Conservation (phyloP, 179 eudicot species). For the Drosera spatulata region DNA sequence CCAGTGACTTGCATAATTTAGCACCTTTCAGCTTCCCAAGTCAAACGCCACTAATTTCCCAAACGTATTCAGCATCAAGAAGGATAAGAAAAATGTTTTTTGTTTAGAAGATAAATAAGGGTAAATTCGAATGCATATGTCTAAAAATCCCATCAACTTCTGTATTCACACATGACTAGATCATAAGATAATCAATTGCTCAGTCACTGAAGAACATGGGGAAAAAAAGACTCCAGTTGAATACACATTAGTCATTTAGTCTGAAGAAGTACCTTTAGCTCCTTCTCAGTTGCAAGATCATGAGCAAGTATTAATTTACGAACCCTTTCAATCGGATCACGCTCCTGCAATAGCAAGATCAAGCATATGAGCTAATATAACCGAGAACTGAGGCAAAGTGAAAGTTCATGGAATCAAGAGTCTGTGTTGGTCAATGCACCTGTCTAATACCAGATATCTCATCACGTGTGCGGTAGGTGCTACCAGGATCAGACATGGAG, state of each 20-base stretch:
- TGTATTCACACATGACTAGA: too few relatives aligned
- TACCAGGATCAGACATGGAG: slow-evolving; percentile 99
- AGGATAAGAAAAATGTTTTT: background rate
- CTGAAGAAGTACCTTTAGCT: slow-evolving; percentile 49
- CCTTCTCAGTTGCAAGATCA: slow-evolving; percentile 75
- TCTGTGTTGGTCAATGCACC: slow-evolving; percentile 25
- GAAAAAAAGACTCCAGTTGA: too few relatives aligned
- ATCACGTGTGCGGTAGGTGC: slow-evolving; percentile 97
- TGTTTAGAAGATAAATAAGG: too few relatives aligned
- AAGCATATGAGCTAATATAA: background rate
- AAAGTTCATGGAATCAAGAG: background rate
- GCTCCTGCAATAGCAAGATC: slow-evolving; percentile 42
- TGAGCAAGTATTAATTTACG: slow-evolving; percentile 66
- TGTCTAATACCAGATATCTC: slow-evolving; percentile 85
- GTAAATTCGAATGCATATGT: too few relatives aligned
- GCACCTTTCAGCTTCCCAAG: background rate
- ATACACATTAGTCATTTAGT: background rate
- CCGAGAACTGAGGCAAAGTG: background rate
- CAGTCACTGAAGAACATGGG: too few relatives aligned
- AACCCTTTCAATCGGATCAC: slow-evolving; percentile 92
- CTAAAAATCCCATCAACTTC: too few relatives aligned
- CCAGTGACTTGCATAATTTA: background rate
- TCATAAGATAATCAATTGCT: too few relatives aligned
- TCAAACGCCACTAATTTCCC: background rate
- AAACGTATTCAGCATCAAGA: background rate